These are phyloP conservation scores for Volvox reticuliferus DNA, from an alignment of 139 green algal species.

Conservation along the genomic window DNA sequence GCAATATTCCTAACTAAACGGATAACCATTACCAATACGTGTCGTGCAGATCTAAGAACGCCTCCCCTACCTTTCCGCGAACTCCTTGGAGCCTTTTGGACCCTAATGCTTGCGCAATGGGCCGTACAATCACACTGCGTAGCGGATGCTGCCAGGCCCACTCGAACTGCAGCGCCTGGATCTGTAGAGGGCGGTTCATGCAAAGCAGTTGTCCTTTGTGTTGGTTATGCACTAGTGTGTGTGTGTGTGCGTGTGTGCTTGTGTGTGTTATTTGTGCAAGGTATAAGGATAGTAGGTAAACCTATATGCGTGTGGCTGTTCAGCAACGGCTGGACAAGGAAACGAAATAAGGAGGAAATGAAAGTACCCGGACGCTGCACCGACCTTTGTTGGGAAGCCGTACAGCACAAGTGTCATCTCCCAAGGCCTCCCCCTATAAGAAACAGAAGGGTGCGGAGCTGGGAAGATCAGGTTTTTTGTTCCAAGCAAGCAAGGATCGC, in stretches of 20 bases:
- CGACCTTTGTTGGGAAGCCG: constrained; percentile 86
- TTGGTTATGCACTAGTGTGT: too few species aligned
- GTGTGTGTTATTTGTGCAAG: too few species aligned
- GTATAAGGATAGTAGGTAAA: too few species aligned
- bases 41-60: too few species aligned
- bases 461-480: too few species aligned
- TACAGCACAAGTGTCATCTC: constrained; percentile 95
- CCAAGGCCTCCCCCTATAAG: constrained; percentile 77
- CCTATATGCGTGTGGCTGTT: background rate
- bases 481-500: too few species aligned
- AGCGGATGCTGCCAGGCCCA: constrained; percentile 97
- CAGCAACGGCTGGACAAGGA: background rate
- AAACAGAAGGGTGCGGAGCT: background rate
- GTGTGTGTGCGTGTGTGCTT: too few species aligned
- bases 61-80: constrained; percentile 79
- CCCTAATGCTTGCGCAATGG: constrained; percentile 58
- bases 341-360: background rate
- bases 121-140: constrained; percentile 67
- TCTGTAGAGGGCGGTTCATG: constrained; percentile 47
- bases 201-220: too few species aligned
- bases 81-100: constrained; percentile 57
- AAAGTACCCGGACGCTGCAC: background rate
- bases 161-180: constrained; percentile 95
- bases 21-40: too few species aligned
- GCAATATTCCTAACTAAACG: too few species aligned